These are phyloP conservation scores for Penicillium palitans DNA, from an alignment of 2,329 filamentous ascomycete species.

Conservation along the genomic window DNA sequence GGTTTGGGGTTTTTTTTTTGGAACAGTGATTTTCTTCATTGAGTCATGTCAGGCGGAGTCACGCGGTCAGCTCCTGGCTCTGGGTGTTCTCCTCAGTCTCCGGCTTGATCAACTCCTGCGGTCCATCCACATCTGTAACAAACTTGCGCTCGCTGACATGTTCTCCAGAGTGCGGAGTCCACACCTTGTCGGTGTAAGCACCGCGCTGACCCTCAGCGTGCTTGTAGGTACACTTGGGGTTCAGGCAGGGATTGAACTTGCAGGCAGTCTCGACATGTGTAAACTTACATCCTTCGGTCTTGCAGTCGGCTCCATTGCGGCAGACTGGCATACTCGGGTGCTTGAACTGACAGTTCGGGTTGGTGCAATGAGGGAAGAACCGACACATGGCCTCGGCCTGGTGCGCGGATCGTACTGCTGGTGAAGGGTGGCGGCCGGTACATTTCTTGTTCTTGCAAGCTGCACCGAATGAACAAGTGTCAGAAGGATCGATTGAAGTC, in stretches of 20 bases:
- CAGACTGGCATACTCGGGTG: slow-evolving; percentile 86
- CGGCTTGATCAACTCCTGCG: slow-evolving; percentile 73
- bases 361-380: slow-evolving; percentile 89
- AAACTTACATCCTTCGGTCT: slow-evolving; percentile 79
- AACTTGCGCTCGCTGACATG: slow-evolving; percentile 91
- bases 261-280: slow-evolving; percentile 82
- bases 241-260: slow-evolving; percentile 88
- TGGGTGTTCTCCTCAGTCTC: slow-evolving; percentile 39
- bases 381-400: slow-evolving; percentile 85
- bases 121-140: slow-evolving; percentile 62
- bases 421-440: slow-evolving; percentile 86
- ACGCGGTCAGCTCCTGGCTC: slow-evolving; percentile 36
- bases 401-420: slow-evolving; percentile 74
- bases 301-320: slow-evolving; percentile 87
- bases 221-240: slow-evolving; percentile 82
- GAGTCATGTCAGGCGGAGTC: slow-evolving; percentile 27
- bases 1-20: not conserved
- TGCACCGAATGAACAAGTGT: slow-evolving; percentile 79
- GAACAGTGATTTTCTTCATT: not conserved
- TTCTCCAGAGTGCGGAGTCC: slow-evolving; percentile 65
- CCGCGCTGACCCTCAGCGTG: slow-evolving; percentile 89
- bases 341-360: slow-evolving; percentile 81
- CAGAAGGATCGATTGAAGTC: slow-evolving; percentile 72
- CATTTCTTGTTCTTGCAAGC: slow-evolving; percentile 98
- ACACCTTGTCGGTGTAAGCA: slow-evolving; percentile 83